These are phyloP conservation scores for Boletus vinaceobasis DNA, from an alignment of 768 basidiomycete genomes.

Conservation along the genomic window DNA sequence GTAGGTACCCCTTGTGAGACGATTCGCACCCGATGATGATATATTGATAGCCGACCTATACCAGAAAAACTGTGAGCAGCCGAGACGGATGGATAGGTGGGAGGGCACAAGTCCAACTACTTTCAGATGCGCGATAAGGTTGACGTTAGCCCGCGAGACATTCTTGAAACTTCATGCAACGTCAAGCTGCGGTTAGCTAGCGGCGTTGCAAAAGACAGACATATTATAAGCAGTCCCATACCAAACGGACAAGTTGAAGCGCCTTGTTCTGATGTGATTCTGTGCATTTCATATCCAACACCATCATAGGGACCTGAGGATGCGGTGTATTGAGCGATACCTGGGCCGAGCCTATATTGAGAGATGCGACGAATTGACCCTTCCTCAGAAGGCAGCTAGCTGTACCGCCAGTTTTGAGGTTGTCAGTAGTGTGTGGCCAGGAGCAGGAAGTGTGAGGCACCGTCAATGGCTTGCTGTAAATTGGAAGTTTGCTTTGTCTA, in stretches of 20 bases:
- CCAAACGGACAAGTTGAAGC: neutral
- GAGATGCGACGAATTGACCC: neutral
- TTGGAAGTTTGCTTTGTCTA: neutral
- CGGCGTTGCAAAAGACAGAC: conserved; percentile 3
- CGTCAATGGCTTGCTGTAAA: neutral
- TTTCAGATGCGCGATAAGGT: neutral
- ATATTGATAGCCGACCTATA: neutral
- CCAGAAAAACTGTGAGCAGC: neutral
- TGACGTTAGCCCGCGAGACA: conserved; percentile 1
- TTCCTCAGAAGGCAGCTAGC: neutral
- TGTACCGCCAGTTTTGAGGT: too few relatives aligned
- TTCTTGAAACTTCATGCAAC: conserved; percentile 4
- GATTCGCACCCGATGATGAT: neutral
- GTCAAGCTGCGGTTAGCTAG: conserved; percentile 6
- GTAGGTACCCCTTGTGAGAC: neutral
- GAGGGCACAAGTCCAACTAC: neutral
- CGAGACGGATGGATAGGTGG: neutral
- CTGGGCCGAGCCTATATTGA: neutral
- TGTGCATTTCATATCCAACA: neutral
- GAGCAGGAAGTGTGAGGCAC: neutral
- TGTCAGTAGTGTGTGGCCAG: neutral
- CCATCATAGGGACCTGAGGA: neutral
- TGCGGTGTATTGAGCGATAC: neutral
- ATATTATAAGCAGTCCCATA: neutral
- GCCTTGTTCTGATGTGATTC: conserved; percentile 3